Conservation (phyloP, 108 stramenopile genomes). For the Cylindrotheca fusiformis region DNA sequence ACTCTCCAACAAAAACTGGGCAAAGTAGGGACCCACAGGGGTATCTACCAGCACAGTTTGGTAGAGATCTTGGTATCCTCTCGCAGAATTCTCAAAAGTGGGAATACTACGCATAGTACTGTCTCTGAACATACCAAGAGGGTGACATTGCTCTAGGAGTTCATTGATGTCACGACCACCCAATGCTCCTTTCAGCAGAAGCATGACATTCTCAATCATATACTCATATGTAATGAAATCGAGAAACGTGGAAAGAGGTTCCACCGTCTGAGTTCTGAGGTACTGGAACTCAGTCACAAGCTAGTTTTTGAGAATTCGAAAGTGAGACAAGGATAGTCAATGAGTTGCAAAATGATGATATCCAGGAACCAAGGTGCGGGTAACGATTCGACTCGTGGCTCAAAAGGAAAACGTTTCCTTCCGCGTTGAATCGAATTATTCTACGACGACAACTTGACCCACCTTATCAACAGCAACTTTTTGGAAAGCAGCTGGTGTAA, state of each 20-base stretch:
- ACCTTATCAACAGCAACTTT: slow-evolving; percentile 89
- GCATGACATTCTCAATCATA: slow-evolving; percentile 99
- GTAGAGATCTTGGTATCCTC: slow-evolving; percentile 97
- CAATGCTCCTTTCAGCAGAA: slow-evolving; percentile 95
- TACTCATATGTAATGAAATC: slow-evolving; percentile 99
- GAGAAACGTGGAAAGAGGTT: slow-evolving; percentile 94
- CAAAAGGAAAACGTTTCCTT: too few species aligned
- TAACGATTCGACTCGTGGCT: too few species aligned
- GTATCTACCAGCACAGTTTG: slow-evolving; percentile 98
- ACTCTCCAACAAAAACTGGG: slow-evolving; percentile 84
- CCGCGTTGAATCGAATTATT: too few species aligned
- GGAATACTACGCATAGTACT: slow-evolving; percentile 96
- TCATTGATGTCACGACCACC: slow-evolving; percentile 94
- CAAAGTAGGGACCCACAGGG: slow-evolving; percentile 96
- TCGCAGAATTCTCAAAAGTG: slow-evolving; percentile 90
- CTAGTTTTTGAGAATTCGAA: too few species aligned
- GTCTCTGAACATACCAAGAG: slow-evolving; percentile 98
- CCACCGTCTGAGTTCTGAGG: slow-evolving; percentile 94
- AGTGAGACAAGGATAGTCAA: too few species aligned
- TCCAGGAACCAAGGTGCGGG: too few species aligned
- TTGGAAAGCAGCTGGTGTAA: slow-evolving; percentile 82
- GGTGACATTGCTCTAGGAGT: slow-evolving; percentile 97
- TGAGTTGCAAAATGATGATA: too few species aligned
- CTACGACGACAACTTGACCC: slow-evolving; percentile 25
- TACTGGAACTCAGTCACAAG: slow-evolving; percentile 96